phyloP scores from a whole-genome alignment of 495 filamentous ascomycete genomes.

The Aspergillus baeticus region DNA sequence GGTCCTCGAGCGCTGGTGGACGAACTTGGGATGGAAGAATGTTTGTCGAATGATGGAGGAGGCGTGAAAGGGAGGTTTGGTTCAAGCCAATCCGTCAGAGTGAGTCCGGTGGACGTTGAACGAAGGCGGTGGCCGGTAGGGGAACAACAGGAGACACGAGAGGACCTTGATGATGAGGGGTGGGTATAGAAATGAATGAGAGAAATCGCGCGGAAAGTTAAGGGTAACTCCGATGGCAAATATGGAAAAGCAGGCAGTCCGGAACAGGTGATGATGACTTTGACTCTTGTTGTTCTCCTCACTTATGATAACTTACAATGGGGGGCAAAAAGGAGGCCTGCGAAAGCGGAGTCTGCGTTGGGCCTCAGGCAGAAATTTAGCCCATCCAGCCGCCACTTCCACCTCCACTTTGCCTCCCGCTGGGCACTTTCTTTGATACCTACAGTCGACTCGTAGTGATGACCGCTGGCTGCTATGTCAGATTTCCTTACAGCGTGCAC shows the following conservation, averaged over 20 bases:
- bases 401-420: constrained; percentile 11
- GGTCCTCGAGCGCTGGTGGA: constrained; percentile 12
- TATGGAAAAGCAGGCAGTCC: too few relatives aligned
- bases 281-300: background rate
- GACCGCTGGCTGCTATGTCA: too few relatives aligned
- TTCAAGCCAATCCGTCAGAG: constrained; percentile 14
- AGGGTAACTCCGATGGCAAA: too few relatives aligned
- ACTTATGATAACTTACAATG: background rate
- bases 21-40: constrained; percentile 6
- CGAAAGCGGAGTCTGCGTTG: background rate
- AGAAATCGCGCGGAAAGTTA: background rate
- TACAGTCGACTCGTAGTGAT: too few relatives aligned
- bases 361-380: constrained; percentile 2
- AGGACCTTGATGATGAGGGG: background rate
- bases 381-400: too few relatives aligned
- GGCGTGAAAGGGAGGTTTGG: constrained; percentile 20
- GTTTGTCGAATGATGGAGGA: constrained; percentile 16
- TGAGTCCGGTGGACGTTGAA: constrained; percentile 15
- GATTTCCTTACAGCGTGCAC: too few relatives aligned
- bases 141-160: background rate
- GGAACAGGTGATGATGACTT: background rate
- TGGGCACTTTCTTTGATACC: too few relatives aligned
- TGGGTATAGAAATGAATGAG: background rate
- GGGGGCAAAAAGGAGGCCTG: constrained; percentile 8
- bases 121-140: constrained; percentile 5